A percentile compares a stretch with the other conserved stretches of the same genome.
phyloP scores from a whole-genome alignment of 257 asterid genomes.

The Nicotiana obtusifolia region DNA sequence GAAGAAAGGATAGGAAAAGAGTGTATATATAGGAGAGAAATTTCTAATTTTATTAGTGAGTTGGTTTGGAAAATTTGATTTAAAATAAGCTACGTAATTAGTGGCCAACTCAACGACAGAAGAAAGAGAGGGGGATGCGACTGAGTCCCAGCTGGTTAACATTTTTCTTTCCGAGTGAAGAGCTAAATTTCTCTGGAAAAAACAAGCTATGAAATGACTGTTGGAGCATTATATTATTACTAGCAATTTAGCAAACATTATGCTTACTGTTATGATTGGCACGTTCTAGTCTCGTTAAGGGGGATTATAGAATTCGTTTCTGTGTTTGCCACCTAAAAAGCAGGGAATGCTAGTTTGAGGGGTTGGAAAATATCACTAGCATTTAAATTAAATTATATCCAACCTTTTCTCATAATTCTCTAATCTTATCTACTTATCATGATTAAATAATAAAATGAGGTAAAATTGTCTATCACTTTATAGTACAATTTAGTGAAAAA shows the following conservation, averaged over 20 bases:
- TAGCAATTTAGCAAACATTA: neutral
- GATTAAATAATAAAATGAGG: too few species aligned
- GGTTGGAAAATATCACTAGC: neutral
- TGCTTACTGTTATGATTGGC: constrained; percentile 23
- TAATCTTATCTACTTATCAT: too few species aligned
- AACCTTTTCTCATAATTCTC: too few species aligned
- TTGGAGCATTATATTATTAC: too few species aligned
- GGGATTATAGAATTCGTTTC: neutral
- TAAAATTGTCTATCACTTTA: too few species aligned
- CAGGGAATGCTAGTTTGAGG: neutral
- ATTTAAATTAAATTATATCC: neutral
- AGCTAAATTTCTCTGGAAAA: too few species aligned
- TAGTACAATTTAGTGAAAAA: too few species aligned
- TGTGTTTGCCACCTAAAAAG: neutral
- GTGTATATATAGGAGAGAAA: neutral
- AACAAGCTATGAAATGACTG: too few species aligned
- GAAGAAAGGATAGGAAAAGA: neutral
- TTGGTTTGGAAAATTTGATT: neutral
- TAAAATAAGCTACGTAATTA: neutral
- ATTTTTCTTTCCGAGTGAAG: constrained; percentile 2
- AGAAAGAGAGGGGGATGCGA: neutral
- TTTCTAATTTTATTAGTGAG: neutral
- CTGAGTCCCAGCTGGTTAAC: neutral
- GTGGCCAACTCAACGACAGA: neutral
- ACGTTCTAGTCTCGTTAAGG: neutral